Evolutionary conservation across 192 early-diverging fungal genomes (phyloP).

Genomic region (Coemansia sp.): DNA sequence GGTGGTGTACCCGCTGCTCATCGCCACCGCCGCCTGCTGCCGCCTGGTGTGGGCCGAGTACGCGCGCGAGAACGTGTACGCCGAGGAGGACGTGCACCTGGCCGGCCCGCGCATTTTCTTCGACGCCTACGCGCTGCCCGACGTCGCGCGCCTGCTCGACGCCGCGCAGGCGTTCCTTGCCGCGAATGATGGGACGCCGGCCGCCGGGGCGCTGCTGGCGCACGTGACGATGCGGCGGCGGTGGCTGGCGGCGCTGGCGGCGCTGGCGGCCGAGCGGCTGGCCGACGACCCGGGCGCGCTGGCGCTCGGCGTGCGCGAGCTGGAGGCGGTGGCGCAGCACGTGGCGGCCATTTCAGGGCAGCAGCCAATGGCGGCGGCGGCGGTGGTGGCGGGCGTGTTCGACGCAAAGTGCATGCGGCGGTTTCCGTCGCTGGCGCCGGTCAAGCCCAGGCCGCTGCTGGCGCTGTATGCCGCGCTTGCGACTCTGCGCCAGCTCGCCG

Average conservation of each 20-base stretch:
- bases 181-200: neutral
- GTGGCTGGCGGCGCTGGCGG: slow-evolving; percentile 27
- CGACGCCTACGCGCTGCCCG: slow-evolving; percentile 18
- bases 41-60: slow-evolving; percentile 40
- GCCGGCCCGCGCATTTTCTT: slow-evolving; percentile 15
- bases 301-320: neutral
- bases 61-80: slow-evolving; percentile 30
- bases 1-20: slow-evolving; percentile 38
- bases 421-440: slow-evolving; percentile 35
- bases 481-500: slow-evolving; percentile 9
- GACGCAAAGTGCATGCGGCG: slow-evolving; percentile 49
- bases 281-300: slow-evolving; percentile 18
- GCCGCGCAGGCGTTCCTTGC: slow-evolving; percentile 8
- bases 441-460: slow-evolving; percentile 37
- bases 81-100: slow-evolving; percentile 47
- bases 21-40: slow-evolving; percentile 33
- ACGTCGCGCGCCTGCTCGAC: slow-evolving; percentile 12
- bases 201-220: slow-evolving; percentile 8
- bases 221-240: slow-evolving; percentile 19
- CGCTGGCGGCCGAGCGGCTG: slow-evolving; percentile 15
- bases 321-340: slow-evolving; percentile 12
- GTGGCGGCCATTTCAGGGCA: neutral
- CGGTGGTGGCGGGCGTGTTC: slow-evolving; percentile 30
- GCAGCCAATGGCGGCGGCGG: neutral
- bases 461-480: slow-evolving; percentile 1